phyloP scores from a whole-genome alignment of 129 eudicot species.

The Ambrosia artemisiifolia region DNA sequence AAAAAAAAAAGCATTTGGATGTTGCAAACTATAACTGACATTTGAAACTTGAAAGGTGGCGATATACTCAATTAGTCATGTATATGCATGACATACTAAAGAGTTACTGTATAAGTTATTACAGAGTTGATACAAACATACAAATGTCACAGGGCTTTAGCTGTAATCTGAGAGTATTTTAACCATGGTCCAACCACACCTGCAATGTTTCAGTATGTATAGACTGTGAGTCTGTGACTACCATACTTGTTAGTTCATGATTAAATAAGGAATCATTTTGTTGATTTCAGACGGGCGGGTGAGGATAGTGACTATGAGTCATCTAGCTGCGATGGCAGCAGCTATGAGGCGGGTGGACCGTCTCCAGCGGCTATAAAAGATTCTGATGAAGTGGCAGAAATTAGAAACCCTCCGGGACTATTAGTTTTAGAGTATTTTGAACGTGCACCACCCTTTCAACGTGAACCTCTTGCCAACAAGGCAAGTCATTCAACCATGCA shows the following conservation, averaged over 20 bases:
- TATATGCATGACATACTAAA: conserved; percentile 42
- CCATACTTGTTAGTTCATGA: neutral
- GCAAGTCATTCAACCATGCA: conserved; percentile 29
- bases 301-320: conserved; percentile 84
- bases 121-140: conserved; percentile 64
- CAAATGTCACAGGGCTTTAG: neutral
- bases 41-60: conserved; percentile 40
- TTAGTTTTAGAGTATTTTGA: conserved; percentile 72
- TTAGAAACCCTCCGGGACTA: conserved; percentile 65
- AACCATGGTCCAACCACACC: too few species aligned
- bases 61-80: conserved; percentile 36
- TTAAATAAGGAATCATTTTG: neutral
- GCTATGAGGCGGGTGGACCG: conserved; percentile 47
- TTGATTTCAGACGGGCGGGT: conserved; percentile 45
- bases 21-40: conserved; percentile 77
- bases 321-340: conserved; percentile 65
- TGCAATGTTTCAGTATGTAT: neutral
- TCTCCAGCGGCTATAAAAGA: conserved; percentile 31
- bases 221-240: neutral
- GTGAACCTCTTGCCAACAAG: conserved; percentile 81
- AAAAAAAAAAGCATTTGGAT: too few species aligned
- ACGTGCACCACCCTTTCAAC: conserved; percentile 58
- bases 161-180: conserved; percentile 14
- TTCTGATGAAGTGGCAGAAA: conserved; percentile 42
- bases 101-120: conserved; percentile 60